Evolutionary conservation across 2,329 filamentous ascomycete species (phyloP).

Genomic region (Sclerotiophoma versabilis): DNA sequence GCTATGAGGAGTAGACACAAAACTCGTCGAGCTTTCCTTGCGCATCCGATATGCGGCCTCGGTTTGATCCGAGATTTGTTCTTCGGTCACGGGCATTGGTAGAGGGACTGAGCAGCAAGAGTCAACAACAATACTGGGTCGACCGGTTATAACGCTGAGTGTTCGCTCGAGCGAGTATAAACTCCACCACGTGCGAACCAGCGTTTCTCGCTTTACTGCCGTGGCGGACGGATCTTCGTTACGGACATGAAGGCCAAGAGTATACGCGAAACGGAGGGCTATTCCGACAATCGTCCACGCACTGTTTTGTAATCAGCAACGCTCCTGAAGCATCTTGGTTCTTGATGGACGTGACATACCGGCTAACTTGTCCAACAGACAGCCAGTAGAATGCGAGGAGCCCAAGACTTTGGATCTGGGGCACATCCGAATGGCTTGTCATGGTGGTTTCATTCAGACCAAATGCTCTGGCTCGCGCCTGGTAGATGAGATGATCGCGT

Average conservation of each 20-base stretch:
- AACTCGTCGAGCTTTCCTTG: constrained; percentile 4
- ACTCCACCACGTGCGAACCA: constrained; percentile 53
- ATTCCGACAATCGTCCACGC: constrained; percentile 50
- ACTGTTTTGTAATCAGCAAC: constrained; percentile 25
- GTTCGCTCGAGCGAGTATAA: constrained; percentile 51
- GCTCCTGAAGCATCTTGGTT: too few relatives aligned
- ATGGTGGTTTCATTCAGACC: constrained; percentile 40
- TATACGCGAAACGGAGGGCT: constrained; percentile 47
- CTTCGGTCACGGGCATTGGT: constrained; percentile 37
- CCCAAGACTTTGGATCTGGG: constrained; percentile 49
- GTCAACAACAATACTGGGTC: constrained; percentile 49
- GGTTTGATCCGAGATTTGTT: constrained; percentile 20
- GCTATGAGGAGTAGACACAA: neutral
- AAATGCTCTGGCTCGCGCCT: constrained; percentile 47
- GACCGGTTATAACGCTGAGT: constrained; percentile 49
- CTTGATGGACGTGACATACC: constrained; percentile 35
- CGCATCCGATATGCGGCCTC: constrained; percentile 18
- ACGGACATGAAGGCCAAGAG: constrained; percentile 50
- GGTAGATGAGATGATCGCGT: constrained; percentile 49
- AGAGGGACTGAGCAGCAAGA: constrained; percentile 45
- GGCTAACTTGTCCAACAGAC: constrained; percentile 50
- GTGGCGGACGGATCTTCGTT: constrained; percentile 44
- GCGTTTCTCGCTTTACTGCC: constrained; percentile 43
- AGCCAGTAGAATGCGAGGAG: constrained; percentile 52
- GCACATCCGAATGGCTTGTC: constrained; percentile 46